Evolutionary conservation across 2,329 filamentous ascomycete species (phyloP).

Genomic region (Ascochyta clinopodiicola): DNA sequence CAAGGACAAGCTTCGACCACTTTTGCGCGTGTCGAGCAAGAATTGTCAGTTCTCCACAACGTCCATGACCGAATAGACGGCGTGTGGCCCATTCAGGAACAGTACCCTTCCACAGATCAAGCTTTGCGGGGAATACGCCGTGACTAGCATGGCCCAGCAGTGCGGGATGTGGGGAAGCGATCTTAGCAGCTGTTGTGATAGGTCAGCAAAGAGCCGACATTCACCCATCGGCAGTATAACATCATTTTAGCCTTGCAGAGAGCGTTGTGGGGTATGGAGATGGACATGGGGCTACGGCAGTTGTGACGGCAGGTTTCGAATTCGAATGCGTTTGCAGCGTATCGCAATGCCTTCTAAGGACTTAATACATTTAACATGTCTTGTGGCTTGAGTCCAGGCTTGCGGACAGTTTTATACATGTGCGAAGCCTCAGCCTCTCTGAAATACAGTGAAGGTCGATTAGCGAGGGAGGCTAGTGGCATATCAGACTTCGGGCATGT

Average conservation of each 20-base stretch:
- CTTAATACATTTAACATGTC: neutral
- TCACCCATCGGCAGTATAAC: constrained; percentile 11
- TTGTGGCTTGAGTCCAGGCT: neutral
- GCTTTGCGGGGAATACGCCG: constrained; percentile 10
- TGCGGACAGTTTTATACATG: neutral
- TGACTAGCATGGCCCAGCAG: constrained; percentile 2
- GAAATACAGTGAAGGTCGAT: neutral
- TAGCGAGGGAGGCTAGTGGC: neutral
- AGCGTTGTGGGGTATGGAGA: constrained; percentile 3
- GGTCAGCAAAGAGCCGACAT: constrained; percentile 4
- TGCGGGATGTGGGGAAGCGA: constrained; percentile 1
- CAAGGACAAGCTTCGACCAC: neutral
- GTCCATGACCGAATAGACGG: constrained; percentile 2
- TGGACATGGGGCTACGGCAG: constrained; percentile 9
- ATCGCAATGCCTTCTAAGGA: neutral
- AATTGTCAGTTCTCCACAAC: constrained; percentile 8
- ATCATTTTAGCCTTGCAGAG: constrained; percentile 1
- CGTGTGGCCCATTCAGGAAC: constrained; percentile 2
- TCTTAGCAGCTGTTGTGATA: constrained; percentile 1
- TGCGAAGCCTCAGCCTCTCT: neutral
- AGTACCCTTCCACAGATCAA: neutral
- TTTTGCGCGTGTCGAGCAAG: neutral
- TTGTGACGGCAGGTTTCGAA: constrained; percentile 7
- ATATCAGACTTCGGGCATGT: neutral
- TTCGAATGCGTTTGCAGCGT: neutral